Base-by-base conservation (phyloP, 257 asterid genomes). In the Solanum sparsipilum region DNA sequence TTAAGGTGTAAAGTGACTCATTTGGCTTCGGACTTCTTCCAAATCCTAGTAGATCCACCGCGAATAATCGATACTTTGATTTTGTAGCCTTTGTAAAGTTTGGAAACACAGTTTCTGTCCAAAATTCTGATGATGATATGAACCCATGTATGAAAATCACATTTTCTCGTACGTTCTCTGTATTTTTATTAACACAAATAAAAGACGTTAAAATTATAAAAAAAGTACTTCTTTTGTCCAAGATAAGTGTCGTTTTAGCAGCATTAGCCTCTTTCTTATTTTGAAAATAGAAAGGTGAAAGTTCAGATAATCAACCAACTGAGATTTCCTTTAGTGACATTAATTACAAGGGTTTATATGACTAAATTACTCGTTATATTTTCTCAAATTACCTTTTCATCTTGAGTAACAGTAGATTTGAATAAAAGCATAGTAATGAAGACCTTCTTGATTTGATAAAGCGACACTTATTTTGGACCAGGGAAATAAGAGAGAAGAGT, bases 71-170 rank as follows among this genome's bases (percentile, higher is more conserved):
- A 88, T 97, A 97, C 88, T 90, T 97, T 0, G 96, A 90, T 87
- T 92, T 96, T 0, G 98, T 94, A 0, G 90, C 84, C 71, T 92
- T 87, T 1, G 99, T 93, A 67, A 97, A 93, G 83, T 96, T 94
- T 0, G 99, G 99, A 84, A 96, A 97, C 9, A 97, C 46, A 0
- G 99, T 97, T 86, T 97, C 99, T 0, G 94, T 97, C 99, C 99
- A 97, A 87, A 97, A 97, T 1, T 93, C 94, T 0, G 99, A 97
- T 0, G 98, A 93, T 3, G 99, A 97, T 48, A 97, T 97, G 90
- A 97, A 96, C 2, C 99, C 99, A 46, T 97, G 99, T 3, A 97
- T 96, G 93, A 97, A 97, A 44, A 97, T 3, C 21, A 97, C 99
- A 60, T 96, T 98, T 87, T 96, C 99, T 89, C 89, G 90, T 52